Base-by-base conservation (phyloP, 1,284 basidiomycete species). In the Serendipita sp. region DNA sequence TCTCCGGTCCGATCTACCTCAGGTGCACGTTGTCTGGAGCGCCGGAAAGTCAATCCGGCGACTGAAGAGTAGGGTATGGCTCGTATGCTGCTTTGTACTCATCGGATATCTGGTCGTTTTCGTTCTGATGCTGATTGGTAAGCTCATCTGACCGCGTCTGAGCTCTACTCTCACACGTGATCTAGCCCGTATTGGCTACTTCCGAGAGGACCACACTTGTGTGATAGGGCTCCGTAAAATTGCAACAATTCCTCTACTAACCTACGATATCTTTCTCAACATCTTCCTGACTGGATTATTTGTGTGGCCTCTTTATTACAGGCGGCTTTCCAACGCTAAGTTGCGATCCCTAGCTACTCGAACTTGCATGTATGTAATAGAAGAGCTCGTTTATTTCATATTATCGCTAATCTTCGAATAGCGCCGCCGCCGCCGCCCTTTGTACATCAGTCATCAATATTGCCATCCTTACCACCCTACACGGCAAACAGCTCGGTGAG, bases 381-480 rank as follows among this genome's bases (percentile, higher is more conserved):
- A 15, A n/a, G 8, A 43, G 1, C 29, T 30, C 34, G 0, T 6
- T 22, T 44, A 30, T n/a, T 26, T 22, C 53, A n/a, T 30, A 1
- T 58, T n/a, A 35, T 35, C 4, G 38, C 38, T 38, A 38, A 49
- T 30, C 17, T 8, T 30, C 15, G 10, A 60, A 34, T 61, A 77
- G 77, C 62, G 79, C 79, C 0, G 73, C 80, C 0, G 66, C 71
- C 26, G 73, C 77, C 13, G 77, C 78, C 0, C 72, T 82, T 1
- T 72, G 72, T 3, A 78, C 77, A 2, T 77, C 75, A 12, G 72
- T 58, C 15, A 65, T 77, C 60, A 84, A 83, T 67, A 78, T 82
- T 61, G 69, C 75, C 17, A 69, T 82, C 13, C 72, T 84, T 44
- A 77, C 78, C 5, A 44, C 77, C 30, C 69, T 80, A 69, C 70